These are phyloP conservation scores for Furcasterigmium furcatum DNA, from an alignment of 2,329 filamentous ascomycete genomes.

Conservation along the genomic window DNA sequence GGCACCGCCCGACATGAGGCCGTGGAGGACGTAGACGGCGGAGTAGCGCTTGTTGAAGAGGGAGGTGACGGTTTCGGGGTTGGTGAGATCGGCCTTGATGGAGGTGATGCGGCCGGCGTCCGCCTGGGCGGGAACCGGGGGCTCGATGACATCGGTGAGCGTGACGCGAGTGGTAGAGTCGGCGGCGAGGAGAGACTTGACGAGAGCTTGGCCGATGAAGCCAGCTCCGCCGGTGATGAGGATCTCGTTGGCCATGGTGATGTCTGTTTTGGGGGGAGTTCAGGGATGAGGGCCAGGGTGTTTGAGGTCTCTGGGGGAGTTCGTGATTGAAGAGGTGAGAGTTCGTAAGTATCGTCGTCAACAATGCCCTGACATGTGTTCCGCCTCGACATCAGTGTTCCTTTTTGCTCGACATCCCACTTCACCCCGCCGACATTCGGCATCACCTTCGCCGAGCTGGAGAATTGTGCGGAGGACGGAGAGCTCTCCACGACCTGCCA, in stretches of 20 bases:
- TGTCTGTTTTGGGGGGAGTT: not conserved
- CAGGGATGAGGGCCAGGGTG: not conserved
- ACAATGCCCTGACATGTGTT: too few relatives aligned
- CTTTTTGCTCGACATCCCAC: too few relatives aligned
- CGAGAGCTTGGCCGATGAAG: constrained; percentile 61
- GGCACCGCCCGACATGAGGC: constrained; percentile 61
- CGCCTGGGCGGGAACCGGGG: constrained; percentile 38
- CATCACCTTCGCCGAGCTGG: too few relatives aligned
- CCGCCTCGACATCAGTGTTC: too few relatives aligned
- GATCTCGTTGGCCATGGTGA: constrained; percentile 27
- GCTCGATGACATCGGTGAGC: constrained; percentile 53
- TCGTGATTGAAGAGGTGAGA: not conserved
- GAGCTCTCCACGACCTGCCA: not conserved
- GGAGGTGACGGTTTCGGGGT: constrained; percentile 17
- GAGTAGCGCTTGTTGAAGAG: constrained; percentile 19
- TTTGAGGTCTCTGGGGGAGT: not conserved
- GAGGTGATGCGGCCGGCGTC: constrained; percentile 15
- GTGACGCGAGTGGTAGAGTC: constrained; percentile 37
- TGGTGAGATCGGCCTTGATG: constrained; percentile 27
- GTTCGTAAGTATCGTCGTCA: too few relatives aligned
- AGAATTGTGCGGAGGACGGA: not conserved
- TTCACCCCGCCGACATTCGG: too few relatives aligned
- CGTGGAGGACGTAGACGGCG: constrained; percentile 57
- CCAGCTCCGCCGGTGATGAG: constrained; percentile 63
- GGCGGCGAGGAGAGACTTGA: constrained; percentile 47